A percentile compares a stretch with the other conserved stretches of the same genome.
phyloP scores from a whole-genome alignment of 495 filamentous ascomycete genomes.

The Aspergillus carlsbadensis region DNA sequence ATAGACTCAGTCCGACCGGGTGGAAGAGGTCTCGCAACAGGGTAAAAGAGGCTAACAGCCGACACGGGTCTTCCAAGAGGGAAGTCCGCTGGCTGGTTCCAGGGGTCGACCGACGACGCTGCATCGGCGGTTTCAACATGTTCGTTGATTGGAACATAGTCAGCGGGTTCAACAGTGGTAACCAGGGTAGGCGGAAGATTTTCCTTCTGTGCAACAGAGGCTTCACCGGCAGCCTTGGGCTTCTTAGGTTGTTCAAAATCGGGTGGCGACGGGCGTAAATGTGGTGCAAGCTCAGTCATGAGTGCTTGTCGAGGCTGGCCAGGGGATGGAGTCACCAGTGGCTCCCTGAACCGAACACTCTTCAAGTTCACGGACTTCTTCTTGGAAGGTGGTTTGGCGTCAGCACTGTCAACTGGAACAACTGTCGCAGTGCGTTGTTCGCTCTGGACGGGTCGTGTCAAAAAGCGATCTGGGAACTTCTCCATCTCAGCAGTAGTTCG shows the following conservation, averaged over 20 bases:
- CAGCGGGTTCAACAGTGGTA: background rate
- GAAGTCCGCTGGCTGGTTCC: constrained; percentile 15
- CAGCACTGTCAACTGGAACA: too few relatives aligned
- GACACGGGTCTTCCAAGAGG: constrained; percentile 36
- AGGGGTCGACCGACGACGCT: constrained; percentile 24
- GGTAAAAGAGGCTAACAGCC: constrained; percentile 35
- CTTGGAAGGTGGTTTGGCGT: too few relatives aligned
- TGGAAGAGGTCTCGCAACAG: constrained; percentile 26
- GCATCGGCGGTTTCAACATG: constrained; percentile 10
- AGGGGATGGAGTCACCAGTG: constrained; percentile 4
- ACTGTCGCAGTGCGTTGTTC: too few relatives aligned
- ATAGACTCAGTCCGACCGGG: constrained; percentile 34
- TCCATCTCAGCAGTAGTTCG: too few relatives aligned
- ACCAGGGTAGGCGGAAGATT: constrained; percentile 7
- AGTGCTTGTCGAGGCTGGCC: background rate
- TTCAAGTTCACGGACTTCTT: background rate
- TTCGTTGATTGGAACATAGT: constrained; percentile 2
- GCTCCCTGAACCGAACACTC: constrained; percentile 11
- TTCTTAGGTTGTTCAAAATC: background rate
- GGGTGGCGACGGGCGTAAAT: constrained; percentile 1
- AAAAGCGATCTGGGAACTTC: too few relatives aligned
- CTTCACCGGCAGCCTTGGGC: background rate
- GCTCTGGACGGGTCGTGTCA: too few relatives aligned
- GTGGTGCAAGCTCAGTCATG: constrained; percentile 7
- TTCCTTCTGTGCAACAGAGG: constrained; percentile 11